A percentile compares a stretch with the other conserved stretches of the same genome.
phyloP scores from a whole-genome alignment of 2,329 filamentous ascomycete species.

The Pseudonectria foliicola region DNA sequence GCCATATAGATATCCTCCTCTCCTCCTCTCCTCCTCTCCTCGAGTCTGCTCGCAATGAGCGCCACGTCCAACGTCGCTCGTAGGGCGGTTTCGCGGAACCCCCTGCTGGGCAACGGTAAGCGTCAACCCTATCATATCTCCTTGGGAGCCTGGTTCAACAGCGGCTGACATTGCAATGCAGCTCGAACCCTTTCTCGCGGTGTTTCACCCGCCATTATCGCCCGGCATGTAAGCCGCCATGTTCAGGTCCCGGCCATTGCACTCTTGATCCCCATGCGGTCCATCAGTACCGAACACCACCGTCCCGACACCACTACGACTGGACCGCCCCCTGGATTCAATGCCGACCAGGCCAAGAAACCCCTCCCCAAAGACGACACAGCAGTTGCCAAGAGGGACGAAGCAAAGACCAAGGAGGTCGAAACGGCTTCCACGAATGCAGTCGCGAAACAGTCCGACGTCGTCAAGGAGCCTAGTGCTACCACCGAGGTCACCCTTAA shows the following conservation, averaged over 20 bases:
- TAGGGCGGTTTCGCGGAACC: slow-evolving; percentile 46
- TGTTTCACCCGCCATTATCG: slow-evolving; percentile 39
- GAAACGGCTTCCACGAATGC: slow-evolving; percentile 21
- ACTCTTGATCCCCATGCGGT: slow-evolving; percentile 49
- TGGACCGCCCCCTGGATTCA: slow-evolving; percentile 82
- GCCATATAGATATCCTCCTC: slow-evolving; percentile 6
- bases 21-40: too few species aligned
- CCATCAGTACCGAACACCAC: slow-evolving; percentile 53
- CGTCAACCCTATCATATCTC: slow-evolving; percentile 8
- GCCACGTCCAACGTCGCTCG: slow-evolving; percentile 49
- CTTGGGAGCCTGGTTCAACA: slow-evolving; percentile 2
- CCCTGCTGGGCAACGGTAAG: slow-evolving; percentile 43
- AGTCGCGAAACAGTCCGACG: slow-evolving; percentile 27
- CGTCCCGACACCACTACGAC: slow-evolving; percentile 42
- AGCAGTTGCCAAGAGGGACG: slow-evolving; percentile 28
- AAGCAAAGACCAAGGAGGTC: slow-evolving; percentile 27
- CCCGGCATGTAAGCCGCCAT: slow-evolving; percentile 39
- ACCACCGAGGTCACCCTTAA: slow-evolving; percentile 56
- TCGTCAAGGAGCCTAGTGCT: slow-evolving; percentile 33
- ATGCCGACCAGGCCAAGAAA: slow-evolving; percentile 82
- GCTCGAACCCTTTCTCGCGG: slow-evolving; percentile 42
- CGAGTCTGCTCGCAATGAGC: slow-evolving; percentile 43
- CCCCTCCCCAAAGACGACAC: slow-evolving; percentile 56
- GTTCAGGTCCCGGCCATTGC: slow-evolving; percentile 45
- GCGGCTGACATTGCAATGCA: slow-evolving; percentile 22